Base-by-base conservation (phyloP, 108 stramenopile species). In the Bacterosira constricta region DNA sequence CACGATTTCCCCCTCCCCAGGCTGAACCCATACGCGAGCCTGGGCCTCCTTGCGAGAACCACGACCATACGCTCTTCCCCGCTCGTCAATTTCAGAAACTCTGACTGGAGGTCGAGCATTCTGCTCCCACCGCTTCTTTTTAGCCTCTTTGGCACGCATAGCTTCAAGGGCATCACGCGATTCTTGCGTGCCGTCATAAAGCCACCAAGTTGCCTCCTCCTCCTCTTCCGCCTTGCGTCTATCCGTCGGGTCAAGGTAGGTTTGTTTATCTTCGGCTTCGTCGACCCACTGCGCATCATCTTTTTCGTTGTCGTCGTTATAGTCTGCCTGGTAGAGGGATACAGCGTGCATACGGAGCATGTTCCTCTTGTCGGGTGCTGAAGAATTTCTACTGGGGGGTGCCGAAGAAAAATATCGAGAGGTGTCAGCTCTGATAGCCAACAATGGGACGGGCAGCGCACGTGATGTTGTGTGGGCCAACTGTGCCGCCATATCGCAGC, bases 21-120 rank as follows among this genome's bases (percentile, higher is more conserved):
- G 93, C 45, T 92, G 84, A 63, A 99, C 85, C 96, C 97, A 97
- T 26, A 98, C 99, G 18, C 96, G 71, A 5, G 99, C 97, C 30
- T 88, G 65, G 23, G 96, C 88, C 46, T 91, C 86, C 87, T 99
- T 99, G 7, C 97, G 93, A 27, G 95, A 85, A 32, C 99, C 99
- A 5, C 92, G 85, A 18, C 93, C 98, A 73, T 93, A 98, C 0
- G 96, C 85, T n/a, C 96, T 81, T 13, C 96, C 97, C 6, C 86
- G 75, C 39, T 83, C 87, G 63, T 98, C 97, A 58, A 93, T 88
- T 41, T 87, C 80, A 17, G 83, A 66, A 11, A 69, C 55, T 42
- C 89, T 81, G 20, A 87, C 83, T 3, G 83, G 82, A 32, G 90
- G 77, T 41, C 77, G 76, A 45, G 88, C 72, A 47, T 86, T 88